Evolutionary conservation across 2,329 filamentous ascomycete species (phyloP), one percentile per base, ranked within the genome.

Genomic region (Aspergillus persii): DNA sequence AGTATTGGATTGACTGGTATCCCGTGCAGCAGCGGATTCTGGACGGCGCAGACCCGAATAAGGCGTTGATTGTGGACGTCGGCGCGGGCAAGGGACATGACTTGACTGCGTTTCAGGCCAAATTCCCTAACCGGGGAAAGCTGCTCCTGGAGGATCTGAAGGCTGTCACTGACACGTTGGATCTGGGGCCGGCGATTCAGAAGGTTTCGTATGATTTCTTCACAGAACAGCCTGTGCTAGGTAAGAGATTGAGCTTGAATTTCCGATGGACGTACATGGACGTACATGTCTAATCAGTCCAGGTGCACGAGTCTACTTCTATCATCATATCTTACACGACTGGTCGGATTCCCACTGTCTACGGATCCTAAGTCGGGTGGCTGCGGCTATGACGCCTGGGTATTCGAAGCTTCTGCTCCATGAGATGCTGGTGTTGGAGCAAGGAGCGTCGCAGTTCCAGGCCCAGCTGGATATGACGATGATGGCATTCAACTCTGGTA

Each of bases 41-140:
- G 8, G 41, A 51, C 8, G 54, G 54, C 8, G 54, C 44, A 11
- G 11, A 12, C 15, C 3, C 8, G 3, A 41, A 51, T 2, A 54
- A 12, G 4, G 44, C 51, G 3, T 23, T 61, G 30, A 31, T 61
- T 18, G 58, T 61, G 7, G 58, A 61, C 39, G 41, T 61, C 23
- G 54, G 58, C 18, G 58, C 30, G 2, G 52, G 58, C 4, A 53
- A 56, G 30, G 58, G 58, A 1, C 58, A 57, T 55, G 54, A 57
- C 41, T 27, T 61, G 36, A 5, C 49, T 8, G 47, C 51, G 5
- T 57, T 55, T 18, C 46, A 49, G 23, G 23, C 0, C 3, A 47
- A 15, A 3, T 39, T 39, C 31, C 29, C 30, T 2, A 26, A 12
- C 3, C 4, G 15, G 3, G 50, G 50, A 7, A 6, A 33, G 23